Evolutionary conservation across 2,329 filamentous ascomycete species (phyloP).

Genomic region (Fusarium scirpi): DNA sequence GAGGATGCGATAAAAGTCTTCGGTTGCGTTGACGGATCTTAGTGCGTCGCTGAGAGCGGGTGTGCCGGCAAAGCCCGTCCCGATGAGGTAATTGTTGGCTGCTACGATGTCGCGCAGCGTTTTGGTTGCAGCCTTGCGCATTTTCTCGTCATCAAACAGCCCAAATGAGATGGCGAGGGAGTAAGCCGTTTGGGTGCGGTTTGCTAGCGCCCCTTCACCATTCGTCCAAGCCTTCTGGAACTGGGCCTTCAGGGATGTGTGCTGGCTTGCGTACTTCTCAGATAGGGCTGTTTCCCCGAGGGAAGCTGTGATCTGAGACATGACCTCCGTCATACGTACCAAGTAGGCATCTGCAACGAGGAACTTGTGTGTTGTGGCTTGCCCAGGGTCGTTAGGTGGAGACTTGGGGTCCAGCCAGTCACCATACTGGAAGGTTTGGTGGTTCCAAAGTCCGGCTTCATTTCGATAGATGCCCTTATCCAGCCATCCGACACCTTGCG

Average conservation of each 20-base stretch:
- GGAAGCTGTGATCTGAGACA: slow-evolving; percentile 51
- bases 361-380: slow-evolving; percentile 53
- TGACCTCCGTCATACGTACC: slow-evolving; percentile 54
- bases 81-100: slow-evolving; percentile 52
- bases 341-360: slow-evolving; percentile 62
- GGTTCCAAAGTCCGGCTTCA: slow-evolving; percentile 49
- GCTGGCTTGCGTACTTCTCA: slow-evolving; percentile 37
- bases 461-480: slow-evolving; percentile 1
- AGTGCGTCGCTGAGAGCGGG: slow-evolving; percentile 8
- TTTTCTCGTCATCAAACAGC: slow-evolving; percentile 45
- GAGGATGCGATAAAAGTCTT: slow-evolving; percentile 61
- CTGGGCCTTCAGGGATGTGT: slow-evolving; percentile 34
- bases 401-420: slow-evolving; percentile 61
- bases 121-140: slow-evolving; percentile 41
- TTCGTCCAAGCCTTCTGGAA: slow-evolving; percentile 52
- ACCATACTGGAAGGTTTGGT: slow-evolving; percentile 51
- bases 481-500: slow-evolving; percentile 39
- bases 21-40: slow-evolving; percentile 41
- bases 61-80: slow-evolving; percentile 53
- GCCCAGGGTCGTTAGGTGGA: slow-evolving; percentile 53
- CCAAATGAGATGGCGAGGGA: slow-evolving; percentile 54
- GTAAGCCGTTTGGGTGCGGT: slow-evolving; percentile 57
- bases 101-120: slow-evolving; percentile 50
- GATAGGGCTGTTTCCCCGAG: slow-evolving; percentile 48
- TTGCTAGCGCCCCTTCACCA: slow-evolving; percentile 46